These are phyloP conservation scores for Croton laevigatus DNA, from an alignment of 441 rosid species.

Conservation along the genomic window DNA sequence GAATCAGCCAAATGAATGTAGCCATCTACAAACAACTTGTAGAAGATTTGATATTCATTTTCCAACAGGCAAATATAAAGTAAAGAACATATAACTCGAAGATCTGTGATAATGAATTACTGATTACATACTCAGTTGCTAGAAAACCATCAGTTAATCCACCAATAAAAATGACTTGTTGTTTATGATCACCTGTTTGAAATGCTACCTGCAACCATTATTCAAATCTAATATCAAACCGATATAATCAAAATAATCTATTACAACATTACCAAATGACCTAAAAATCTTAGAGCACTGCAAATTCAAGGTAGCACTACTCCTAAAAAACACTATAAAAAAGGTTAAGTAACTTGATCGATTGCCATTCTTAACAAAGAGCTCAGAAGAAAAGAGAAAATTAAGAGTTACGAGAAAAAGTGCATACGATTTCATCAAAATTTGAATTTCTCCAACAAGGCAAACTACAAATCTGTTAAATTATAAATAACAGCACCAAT, in stretches of 20 bases:
- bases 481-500: not conserved
- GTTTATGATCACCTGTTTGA: conserved; percentile 84
- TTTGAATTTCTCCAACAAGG: not conserved
- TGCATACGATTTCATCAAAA: not conserved
- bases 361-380: not conserved
- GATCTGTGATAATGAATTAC: not conserved
- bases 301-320: not conserved
- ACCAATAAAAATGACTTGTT: conserved; percentile 85
- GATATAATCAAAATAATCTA: not conserved
- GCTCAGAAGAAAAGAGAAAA: not conserved
- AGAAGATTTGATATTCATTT: not conserved
- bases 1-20: not conserved
- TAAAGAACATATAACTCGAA: not conserved
- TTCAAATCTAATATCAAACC: conserved; percentile 2
- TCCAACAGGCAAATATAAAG: not conserved
- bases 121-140: conserved; percentile 77
- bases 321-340: not conserved
- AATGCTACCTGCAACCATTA: conserved; percentile 70
- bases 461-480: not conserved
- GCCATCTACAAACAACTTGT: not conserved
- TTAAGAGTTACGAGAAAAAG: not conserved
- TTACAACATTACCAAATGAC: not conserved
- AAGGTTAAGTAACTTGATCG: not conserved
- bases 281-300: not conserved
- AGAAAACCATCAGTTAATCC: conserved; percentile 89